Conservation (phyloP, 305 asterid genomes). For the Andrographis paniculata region DNA sequence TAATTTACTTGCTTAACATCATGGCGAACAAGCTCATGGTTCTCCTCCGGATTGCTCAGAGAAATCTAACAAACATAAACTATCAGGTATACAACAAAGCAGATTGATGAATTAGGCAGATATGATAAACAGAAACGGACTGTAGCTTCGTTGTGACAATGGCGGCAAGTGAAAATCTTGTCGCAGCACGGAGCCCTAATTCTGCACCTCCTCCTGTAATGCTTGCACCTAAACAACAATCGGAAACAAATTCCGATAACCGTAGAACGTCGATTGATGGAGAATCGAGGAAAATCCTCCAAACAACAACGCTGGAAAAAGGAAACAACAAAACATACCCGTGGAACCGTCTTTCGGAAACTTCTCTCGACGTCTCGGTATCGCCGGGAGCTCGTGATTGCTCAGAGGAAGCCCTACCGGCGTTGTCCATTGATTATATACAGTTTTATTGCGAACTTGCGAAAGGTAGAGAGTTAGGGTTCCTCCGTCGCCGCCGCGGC, state of each 20-base stretch:
- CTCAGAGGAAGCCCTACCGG: no score
- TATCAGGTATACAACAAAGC: conserved; percentile 3
- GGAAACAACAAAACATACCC: conserved; percentile 38
- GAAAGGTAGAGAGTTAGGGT: no score
- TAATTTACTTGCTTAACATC: conserved; percentile 60
- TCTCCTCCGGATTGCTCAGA: conserved; percentile 58
- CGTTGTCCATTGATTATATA: no score
- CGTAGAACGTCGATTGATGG: background rate
- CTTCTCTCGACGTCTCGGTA: conserved; percentile 27
- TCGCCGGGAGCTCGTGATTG: no score
- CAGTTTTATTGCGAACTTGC: no score
- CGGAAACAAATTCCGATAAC: background rate
- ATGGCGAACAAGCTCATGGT: conserved; percentile 73
- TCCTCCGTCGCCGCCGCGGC: no score
- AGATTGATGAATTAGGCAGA: background rate
- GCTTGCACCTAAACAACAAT: conserved; percentile 53
- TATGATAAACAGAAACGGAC: conserved; percentile 25
- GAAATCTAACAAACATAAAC: conserved; percentile 31
- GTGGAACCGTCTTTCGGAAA: conserved; percentile 49
- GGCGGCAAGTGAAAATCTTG: conserved; percentile 78
- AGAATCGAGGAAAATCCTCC: background rate
- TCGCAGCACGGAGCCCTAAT: conserved; percentile 84
- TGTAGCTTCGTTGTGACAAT: conserved; percentile 86
- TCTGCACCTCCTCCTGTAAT: conserved; percentile 81
- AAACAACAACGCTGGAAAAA: background rate